These are phyloP conservation scores for Stramenopiles sp. DNA, from an alignment of 352 stramenopile genomes.

Conservation along the genomic window DNA sequence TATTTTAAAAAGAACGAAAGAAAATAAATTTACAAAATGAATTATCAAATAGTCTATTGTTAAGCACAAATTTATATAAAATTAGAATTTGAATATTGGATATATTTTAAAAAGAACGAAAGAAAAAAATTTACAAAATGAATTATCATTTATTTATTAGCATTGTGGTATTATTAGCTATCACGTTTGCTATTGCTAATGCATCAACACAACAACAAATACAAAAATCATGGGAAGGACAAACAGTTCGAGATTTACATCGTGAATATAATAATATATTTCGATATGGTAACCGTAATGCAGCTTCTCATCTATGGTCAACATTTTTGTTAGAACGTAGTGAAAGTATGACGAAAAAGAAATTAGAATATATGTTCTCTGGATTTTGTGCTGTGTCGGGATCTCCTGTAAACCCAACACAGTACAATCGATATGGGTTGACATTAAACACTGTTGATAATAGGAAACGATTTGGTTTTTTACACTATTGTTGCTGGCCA, in stretches of 20 bases:
- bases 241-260: slow-evolving; percentile 9
- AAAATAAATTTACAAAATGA: too few relatives aligned
- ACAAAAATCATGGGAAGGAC: too few relatives aligned
- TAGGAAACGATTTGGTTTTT: background rate
- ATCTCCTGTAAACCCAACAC: slow-evolving; percentile 9
- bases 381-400: slow-evolving; percentile 18
- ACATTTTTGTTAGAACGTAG: slow-evolving; percentile 14
- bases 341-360: background rate
- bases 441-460: slow-evolving; percentile 3
- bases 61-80: too few relatives aligned
- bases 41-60: too few relatives aligned
- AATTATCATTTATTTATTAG: too few relatives aligned
- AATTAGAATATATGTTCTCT: slow-evolving; percentile 12
- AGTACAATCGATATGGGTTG: slow-evolving; percentile 17
- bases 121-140: too few relatives aligned
- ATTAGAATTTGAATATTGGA: too few relatives aligned
- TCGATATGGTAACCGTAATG: slow-evolving; percentile 16
- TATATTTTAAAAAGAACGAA: too few relatives aligned
- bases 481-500: slow-evolving; percentile 22
- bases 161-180: too few relatives aligned
- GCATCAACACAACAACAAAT: too few relatives aligned
- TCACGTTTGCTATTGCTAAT: too few relatives aligned
- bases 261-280: slow-evolving; percentile 15
- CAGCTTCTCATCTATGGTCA: slow-evolving; percentile 16
- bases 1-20: too few relatives aligned